Evolutionary conservation across 345 rosid genomes (phyloP), one percentile per base, ranked within the genome.

Genomic region (Camelina laxa): DNA sequence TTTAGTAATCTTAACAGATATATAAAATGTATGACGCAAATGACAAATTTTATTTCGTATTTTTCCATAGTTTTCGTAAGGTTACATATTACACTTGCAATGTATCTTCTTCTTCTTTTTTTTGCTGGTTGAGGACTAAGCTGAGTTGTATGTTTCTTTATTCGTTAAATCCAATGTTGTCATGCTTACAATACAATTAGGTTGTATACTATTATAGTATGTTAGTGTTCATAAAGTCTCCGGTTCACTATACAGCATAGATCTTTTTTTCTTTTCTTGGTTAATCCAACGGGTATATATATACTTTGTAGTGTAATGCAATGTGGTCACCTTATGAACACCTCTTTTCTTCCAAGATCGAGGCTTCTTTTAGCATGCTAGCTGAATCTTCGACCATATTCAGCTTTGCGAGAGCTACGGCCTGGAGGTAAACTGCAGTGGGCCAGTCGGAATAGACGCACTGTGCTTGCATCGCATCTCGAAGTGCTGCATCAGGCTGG

Each of bases 381-480:
- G 86, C 84, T 6, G 96, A 91, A 74, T 92, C 98, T 78, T 90
- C 85, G 66, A 86, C 87, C 98, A 92, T 92, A 77, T 86, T 91
- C 47, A 92, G 79, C 85, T 88, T 92, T 21, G 95, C 79, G 19
- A 90, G 91, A 30, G 98, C 96, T 56, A 89, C 96, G 0, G 93
- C 91, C 62, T 92, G 98, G 85, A 90, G 86, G 80, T 92, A 90
- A 65, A 90, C 87, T 53, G 98, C 89, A 1, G 98, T 92, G 22
- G 98, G 88, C 96, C 98, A 92, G 3, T 88, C 92, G 0, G 92
- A 92, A 67, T 85, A 90, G 2, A 90, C 92, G 14, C 92, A 92
- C 56, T 92, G 93, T 24, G 96, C 95, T 80, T 92, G 98, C 96
- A 92, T 92, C 38, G 96, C 98, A 75, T 92, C 98, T 76, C 98